Evolutionary conservation across 805 yeast species (phyloP).

Genomic region (Spencermartinsiella europaea): DNA sequence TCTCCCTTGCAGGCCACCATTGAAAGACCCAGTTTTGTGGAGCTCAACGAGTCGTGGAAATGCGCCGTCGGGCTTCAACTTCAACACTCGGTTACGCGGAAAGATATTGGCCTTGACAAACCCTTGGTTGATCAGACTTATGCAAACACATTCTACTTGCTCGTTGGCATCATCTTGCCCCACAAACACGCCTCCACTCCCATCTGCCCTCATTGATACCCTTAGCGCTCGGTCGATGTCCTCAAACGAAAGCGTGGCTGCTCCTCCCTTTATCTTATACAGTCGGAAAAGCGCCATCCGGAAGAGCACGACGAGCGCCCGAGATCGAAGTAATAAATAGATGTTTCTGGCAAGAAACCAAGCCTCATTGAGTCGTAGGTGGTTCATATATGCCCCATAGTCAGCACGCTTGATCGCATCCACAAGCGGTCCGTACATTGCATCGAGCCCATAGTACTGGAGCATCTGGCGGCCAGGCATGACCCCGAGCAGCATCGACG

Average conservation of each 20-base stretch:
- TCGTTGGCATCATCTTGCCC: background rate
- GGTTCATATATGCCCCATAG: slow-evolving; percentile 33
- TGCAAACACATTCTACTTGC: slow-evolving; percentile 30
- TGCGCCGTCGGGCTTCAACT: slow-evolving; percentile 11
- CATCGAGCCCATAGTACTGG: slow-evolving; percentile 27
- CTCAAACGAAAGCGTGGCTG: slow-evolving; percentile 13
- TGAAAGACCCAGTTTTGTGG: background rate
- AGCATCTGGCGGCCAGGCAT: slow-evolving; percentile 38
- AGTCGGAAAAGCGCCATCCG: slow-evolving; percentile 26
- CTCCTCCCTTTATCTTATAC: slow-evolving; percentile 4
- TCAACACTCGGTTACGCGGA: slow-evolving; percentile 19
- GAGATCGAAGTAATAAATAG: slow-evolving; percentile 24
- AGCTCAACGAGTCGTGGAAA: background rate
- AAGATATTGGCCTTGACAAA: slow-evolving; percentile 34
- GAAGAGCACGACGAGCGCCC: slow-evolving; percentile 28
- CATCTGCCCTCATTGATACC: slow-evolving; percentile 4
- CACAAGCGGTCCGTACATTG: slow-evolving; percentile 37
- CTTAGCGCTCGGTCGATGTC: slow-evolving; percentile 14
- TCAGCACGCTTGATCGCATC: slow-evolving; percentile 41
- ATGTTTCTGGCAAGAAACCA: slow-evolving; percentile 23
- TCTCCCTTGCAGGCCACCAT: background rate
- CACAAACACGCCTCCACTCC: background rate
- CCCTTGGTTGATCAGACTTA: slow-evolving; percentile 32
- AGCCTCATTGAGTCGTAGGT: slow-evolving; percentile 23
- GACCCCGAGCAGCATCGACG: slow-evolving; percentile 51